Percentiles rank a stretch among this genome's conserved stretches.
phyloP scores from a whole-genome alignment of 139 green algal genomes.

The Desmodesmus armatus region DNA sequence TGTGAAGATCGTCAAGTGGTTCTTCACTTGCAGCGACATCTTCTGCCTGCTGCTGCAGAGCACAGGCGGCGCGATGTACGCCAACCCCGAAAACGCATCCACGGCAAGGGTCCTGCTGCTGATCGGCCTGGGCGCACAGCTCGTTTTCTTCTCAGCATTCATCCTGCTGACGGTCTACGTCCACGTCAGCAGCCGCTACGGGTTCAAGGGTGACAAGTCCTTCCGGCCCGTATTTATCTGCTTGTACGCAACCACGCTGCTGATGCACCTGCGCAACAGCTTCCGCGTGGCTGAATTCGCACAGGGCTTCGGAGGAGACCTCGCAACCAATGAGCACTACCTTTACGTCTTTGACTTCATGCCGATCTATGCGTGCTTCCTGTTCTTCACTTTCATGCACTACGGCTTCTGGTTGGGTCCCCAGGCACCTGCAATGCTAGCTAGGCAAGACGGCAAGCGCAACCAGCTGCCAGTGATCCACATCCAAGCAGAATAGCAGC shows the following conservation, averaged over 20 bases:
- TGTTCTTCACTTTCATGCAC: conserved; percentile 24
- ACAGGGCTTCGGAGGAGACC: conserved; percentile 35
- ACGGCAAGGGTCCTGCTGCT: not conserved
- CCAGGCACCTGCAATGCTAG: no score
- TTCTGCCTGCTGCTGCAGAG: not conserved
- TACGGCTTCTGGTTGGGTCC: conserved; percentile 33
- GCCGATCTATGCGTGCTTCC: conserved; percentile 24
- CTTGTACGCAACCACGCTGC: conserved; percentile 49
- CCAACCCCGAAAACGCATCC: not conserved
- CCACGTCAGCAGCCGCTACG: not conserved
- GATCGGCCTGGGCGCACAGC: not conserved
- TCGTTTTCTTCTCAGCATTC: not conserved
- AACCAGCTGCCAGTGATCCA: no score
- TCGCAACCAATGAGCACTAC: conserved; percentile 49
- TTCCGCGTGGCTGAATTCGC: conserved; percentile 56
- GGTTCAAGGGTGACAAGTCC: not conserved
- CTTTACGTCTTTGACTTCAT: conserved; percentile 57
- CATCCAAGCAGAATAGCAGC: no score
- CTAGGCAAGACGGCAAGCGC: no score
- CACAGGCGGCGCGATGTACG: not conserved
- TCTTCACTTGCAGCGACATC: not conserved
- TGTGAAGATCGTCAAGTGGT: not conserved
- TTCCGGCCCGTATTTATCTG: not conserved
- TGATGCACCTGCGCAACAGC: conserved; percentile 56
- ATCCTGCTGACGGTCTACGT: not conserved